phyloP scores from a whole-genome alignment of 371 early-diverging fungal species.

The Mucor mucedo region DNA sequence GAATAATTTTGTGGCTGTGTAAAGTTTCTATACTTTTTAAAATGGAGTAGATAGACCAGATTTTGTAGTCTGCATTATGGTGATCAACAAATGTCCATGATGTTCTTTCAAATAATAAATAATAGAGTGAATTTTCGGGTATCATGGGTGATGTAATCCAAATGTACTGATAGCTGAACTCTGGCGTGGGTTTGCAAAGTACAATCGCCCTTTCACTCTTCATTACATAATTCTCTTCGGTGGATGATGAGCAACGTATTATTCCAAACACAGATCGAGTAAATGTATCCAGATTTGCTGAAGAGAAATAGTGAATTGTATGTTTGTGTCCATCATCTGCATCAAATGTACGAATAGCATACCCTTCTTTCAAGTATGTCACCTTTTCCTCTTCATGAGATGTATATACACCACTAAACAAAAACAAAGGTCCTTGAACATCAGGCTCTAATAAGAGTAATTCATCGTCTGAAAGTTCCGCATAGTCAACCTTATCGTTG shows the following conservation, averaged over 20 bases:
- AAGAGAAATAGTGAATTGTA: conserved; percentile 29
- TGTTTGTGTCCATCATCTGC: conserved; percentile 13
- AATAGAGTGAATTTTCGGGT: conserved; percentile 19
- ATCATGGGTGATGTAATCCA: conserved; percentile 34
- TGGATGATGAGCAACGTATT: background rate
- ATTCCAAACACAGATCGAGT: conserved; percentile 23
- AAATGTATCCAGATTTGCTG: conserved; percentile 12
- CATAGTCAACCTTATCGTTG: conserved; percentile 16
- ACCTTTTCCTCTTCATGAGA: conserved; percentile 15
- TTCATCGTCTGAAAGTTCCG: conserved; percentile 20
- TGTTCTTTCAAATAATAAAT: conserved; percentile 10
- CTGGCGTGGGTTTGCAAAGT: conserved; percentile 22
- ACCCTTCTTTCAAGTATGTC: conserved; percentile 5
- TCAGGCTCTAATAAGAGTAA: conserved; percentile 25
- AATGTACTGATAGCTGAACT: conserved; percentile 22
- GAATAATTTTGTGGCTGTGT: conserved; percentile 20
- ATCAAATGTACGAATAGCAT: conserved; percentile 23
- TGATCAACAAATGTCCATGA: conserved; percentile 10
- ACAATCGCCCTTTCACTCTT: conserved; percentile 24
- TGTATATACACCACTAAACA: conserved; percentile 23
- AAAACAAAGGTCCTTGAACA: conserved; percentile 4
- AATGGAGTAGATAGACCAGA: conserved; percentile 24
- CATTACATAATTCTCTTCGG: background rate
- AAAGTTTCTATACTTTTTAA: conserved; percentile 18
- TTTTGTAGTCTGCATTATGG: conserved; percentile 16